phyloP scores from a whole-genome alignment of 345 rosid species.

The Erodium maritimum region DNA sequence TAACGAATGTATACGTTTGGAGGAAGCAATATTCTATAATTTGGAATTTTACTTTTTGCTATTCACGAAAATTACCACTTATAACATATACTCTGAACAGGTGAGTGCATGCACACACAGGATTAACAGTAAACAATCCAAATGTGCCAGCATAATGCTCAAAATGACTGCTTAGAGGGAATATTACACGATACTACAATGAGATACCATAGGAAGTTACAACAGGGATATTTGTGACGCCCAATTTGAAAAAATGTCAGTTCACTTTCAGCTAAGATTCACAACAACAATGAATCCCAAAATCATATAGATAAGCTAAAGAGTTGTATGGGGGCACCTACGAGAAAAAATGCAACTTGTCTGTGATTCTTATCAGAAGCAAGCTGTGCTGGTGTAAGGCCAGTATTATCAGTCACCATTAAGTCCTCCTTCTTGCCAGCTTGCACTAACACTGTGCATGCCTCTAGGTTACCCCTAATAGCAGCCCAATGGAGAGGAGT shows the following conservation, averaged over 20 bases:
- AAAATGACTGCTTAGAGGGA: neutral
- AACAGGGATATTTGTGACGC: neutral
- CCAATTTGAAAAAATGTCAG: neutral
- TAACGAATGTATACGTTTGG: too few relatives aligned
- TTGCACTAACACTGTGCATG: slow-evolving; percentile 93
- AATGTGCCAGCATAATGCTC: neutral
- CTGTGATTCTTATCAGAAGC: slow-evolving; percentile 94
- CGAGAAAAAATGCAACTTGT: slow-evolving; percentile 99
- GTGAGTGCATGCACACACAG: neutral
- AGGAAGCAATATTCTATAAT: too few relatives aligned
- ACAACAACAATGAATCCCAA: neutral
- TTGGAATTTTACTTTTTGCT: neutral
- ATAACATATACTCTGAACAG: neutral
- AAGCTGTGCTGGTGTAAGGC: slow-evolving; percentile 97
- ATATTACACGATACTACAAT: too few relatives aligned
- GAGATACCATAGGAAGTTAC: neutral
- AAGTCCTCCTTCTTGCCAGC: slow-evolving; percentile 97
- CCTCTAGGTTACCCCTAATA: slow-evolving; percentile 95
- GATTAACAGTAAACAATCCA: neutral
- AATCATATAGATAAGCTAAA: neutral
- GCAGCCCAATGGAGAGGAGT: slow-evolving; percentile 99
- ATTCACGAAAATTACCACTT: neutral
- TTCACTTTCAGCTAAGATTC: neutral
- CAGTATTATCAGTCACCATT: slow-evolving; percentile 73
- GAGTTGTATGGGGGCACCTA: slow-evolving; percentile 40